A percentile compares a stretch with the other conserved stretches of the same genome.
Evolutionary conservation across 768 basidiomycete species (phyloP).

Genomic region (Collybia nuda): DNA sequence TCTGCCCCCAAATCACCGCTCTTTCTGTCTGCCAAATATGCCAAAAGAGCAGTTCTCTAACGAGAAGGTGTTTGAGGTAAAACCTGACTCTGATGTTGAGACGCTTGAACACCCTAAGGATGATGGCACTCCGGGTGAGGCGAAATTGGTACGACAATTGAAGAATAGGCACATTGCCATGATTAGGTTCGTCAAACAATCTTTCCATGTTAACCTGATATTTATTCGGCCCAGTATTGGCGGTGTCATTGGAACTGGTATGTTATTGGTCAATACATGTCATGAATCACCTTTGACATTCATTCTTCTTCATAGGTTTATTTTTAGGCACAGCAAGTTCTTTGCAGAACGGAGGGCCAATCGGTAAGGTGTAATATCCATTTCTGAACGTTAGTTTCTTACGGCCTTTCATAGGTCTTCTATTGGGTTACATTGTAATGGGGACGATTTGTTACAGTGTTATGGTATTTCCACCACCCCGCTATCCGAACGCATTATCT

Average conservation of each 20-base stretch:
- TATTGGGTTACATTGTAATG: conserved; percentile 68
- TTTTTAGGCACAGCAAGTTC: conserved; percentile 65
- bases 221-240: conserved; percentile 44
- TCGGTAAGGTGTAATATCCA: conserved; percentile 40
- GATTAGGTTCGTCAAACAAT: conserved; percentile 52
- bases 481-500: background rate
- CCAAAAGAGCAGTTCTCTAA: conserved; percentile 4
- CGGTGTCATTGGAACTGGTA: conserved; percentile 61
- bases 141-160: conserved; percentile 55
- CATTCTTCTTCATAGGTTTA: conserved; percentile 9
- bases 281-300: background rate
- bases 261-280: conserved; percentile 16
- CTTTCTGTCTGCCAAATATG: background rate
- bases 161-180: conserved; percentile 82
- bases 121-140: conserved; percentile 13
- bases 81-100: conserved; percentile 17
- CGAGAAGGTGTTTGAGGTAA: conserved; percentile 11
- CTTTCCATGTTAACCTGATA: background rate
- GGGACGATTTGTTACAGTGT: conserved; percentile 70
- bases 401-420: conserved; percentile 39
- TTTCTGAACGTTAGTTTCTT: background rate
- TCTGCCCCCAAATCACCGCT: too few species aligned
- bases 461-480: conserved; percentile 49
- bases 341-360: conserved; percentile 60
- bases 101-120: conserved; percentile 13